These are phyloP conservation scores for Trichophaea hybrida DNA, from an alignment of 2,329 filamentous ascomycete genomes.

Conservation along the genomic window DNA sequence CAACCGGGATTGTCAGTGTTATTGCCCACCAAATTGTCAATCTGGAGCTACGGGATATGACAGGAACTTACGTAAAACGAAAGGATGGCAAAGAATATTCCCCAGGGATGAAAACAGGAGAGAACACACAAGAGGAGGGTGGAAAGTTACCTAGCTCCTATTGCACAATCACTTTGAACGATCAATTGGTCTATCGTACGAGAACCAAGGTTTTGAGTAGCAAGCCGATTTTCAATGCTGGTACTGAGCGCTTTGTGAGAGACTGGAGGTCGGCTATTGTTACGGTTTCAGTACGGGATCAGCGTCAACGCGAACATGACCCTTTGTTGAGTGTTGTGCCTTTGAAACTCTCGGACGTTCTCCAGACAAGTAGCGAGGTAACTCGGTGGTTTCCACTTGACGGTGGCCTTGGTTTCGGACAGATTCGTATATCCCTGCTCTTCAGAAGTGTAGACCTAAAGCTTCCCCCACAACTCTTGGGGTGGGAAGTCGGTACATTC, in stretches of 20 bases:
- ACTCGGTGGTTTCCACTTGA: constrained; percentile 95
- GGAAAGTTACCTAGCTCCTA: constrained; percentile 76
- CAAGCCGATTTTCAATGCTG: constrained; percentile 93
- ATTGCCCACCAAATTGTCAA: constrained; percentile 92
- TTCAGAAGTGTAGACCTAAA: constrained; percentile 81
- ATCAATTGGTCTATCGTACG: constrained; percentile 83
- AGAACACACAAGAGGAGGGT: constrained; percentile 71
- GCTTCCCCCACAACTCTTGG: constrained; percentile 69
- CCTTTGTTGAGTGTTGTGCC: constrained; percentile 87
- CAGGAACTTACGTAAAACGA: constrained; percentile 65
- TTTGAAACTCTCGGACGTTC: constrained; percentile 71
- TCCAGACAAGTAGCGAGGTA: constrained; percentile 72
- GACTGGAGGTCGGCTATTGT: constrained; percentile 84
- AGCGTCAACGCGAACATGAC: constrained; percentile 80
- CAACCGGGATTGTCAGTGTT: constrained; percentile 72
- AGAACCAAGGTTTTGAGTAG: constrained; percentile 88
- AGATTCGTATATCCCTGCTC: constrained; percentile 72
- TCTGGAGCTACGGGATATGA: constrained; percentile 78
- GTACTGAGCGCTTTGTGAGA: constrained; percentile 80
- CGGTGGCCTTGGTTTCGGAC: constrained; percentile 82
- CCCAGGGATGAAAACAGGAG: constrained; percentile 70
- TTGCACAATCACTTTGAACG: constrained; percentile 81
- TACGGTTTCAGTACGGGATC: constrained; percentile 77
- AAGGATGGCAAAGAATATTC: constrained; percentile 71
- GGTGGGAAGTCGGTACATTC: constrained; percentile 93